phyloP scores from a whole-genome alignment of 495 filamentous ascomycete species.

The Endocarpon pusillum region DNA sequence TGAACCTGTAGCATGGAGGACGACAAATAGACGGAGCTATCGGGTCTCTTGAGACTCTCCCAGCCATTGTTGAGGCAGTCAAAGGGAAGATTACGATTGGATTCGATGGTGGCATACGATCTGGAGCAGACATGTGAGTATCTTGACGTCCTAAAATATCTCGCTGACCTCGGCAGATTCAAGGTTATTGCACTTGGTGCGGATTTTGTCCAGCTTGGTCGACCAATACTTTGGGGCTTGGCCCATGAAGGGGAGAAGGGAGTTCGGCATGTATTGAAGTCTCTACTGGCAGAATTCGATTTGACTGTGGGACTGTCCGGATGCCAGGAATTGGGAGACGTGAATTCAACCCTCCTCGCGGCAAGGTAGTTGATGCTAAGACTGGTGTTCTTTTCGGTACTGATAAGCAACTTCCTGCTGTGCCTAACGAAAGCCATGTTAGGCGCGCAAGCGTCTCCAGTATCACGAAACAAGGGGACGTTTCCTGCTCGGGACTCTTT shows the following conservation, averaged over 20 bases:
- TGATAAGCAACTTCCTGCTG: no score
- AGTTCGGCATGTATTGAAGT: conserved; percentile 47
- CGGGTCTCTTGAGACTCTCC: conserved; percentile 43
- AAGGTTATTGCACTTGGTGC: conserved; percentile 50
- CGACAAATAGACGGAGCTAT: conserved; percentile 47
- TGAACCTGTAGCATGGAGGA: conserved; percentile 46
- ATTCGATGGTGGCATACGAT: conserved; percentile 44
- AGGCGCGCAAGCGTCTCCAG: no score
- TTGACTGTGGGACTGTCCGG: conserved; percentile 50
- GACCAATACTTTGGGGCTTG: conserved; percentile 46
- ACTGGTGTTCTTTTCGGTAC: no score
- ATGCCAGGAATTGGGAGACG: no score
- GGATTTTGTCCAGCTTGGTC: conserved; percentile 44
- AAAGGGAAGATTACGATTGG: conserved; percentile 36
- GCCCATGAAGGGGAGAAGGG: conserved; percentile 42
- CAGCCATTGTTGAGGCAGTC: conserved; percentile 42
- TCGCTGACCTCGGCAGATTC: no score
- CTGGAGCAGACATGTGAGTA: conserved; percentile 38
- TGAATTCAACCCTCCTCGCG: no score
- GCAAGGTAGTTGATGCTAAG: no score
- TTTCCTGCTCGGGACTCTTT: no score
- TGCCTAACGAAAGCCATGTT: no score
- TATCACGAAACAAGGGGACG: no score
- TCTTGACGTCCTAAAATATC: no score
- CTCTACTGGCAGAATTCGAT: conserved; percentile 47